Percentiles rank a stretch among this genome's conserved stretches.
Conservation (phyloP, 2,329 filamentous ascomycete species). For the Cladosporium sp. region DNA sequence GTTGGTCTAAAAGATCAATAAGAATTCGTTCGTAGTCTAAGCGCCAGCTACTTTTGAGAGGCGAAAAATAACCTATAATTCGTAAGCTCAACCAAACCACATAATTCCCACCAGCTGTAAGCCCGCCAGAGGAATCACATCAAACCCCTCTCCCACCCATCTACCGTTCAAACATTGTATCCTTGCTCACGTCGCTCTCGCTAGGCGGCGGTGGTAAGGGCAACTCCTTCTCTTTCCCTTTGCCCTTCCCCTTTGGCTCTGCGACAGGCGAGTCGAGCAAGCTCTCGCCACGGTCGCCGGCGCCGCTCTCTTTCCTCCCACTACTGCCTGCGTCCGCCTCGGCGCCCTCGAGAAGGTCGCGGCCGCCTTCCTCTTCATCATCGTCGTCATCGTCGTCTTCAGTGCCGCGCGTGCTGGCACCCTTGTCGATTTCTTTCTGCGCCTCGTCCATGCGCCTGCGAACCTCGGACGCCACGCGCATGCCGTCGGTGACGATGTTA, state of each 20-base stretch:
- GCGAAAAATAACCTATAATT: background rate
- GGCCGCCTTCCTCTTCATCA: constrained; percentile 63
- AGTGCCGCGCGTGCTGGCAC: constrained; percentile 54
- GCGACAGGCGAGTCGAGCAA: constrained; percentile 19
- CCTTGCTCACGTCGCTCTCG: constrained; percentile 25
- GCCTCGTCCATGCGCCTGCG: constrained; percentile 91
- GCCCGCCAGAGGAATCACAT: too few relatives aligned
- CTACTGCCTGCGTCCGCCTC: constrained; percentile 41
- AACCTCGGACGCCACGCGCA: constrained; percentile 92
- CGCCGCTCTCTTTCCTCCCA: constrained; percentile 20
- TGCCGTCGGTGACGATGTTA: constrained; percentile 95
- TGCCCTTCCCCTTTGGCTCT: constrained; percentile 19
- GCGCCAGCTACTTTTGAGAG: background rate
- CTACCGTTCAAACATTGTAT: constrained; percentile 35
- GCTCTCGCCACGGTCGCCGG: constrained; percentile 20
- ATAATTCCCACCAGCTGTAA: background rate
- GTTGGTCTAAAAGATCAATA: background rate
- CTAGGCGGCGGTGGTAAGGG: constrained; percentile 2
- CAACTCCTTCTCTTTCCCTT: constrained; percentile 22
- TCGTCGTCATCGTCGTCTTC: constrained; percentile 56
- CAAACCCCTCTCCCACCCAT: too few relatives aligned
- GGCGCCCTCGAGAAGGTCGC: constrained; percentile 46
- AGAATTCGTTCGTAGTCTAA: background rate
- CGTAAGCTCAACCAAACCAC: too few relatives aligned
- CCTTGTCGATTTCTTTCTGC: constrained; percentile 83